A percentile compares a stretch with the other conserved stretches of the same genome.
These are phyloP conservation scores for Gomphus bonarii DNA, from an alignment of 1,284 basidiomycete species.

Conservation along the genomic window DNA sequence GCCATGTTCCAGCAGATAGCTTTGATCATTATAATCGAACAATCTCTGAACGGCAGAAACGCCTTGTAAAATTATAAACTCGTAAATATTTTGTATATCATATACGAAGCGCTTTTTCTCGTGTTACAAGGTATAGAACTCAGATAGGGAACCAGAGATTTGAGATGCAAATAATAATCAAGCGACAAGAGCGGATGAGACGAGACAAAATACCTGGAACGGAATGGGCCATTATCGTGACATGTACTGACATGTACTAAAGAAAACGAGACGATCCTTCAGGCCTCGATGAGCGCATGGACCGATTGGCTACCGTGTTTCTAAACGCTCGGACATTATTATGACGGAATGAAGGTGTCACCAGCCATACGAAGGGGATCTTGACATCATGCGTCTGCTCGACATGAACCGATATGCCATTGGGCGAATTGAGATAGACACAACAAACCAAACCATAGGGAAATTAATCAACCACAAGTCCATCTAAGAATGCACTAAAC, in stretches of 20 bases:
- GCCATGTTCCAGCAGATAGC: no score
- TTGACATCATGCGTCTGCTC: conserved; percentile 4
- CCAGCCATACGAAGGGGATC: conserved; percentile 8
- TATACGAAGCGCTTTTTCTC: not conserved
- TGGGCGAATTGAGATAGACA: not conserved
- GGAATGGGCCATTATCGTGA: not conserved
- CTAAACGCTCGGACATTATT: not conserved
- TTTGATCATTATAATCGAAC: no score
- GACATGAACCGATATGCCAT: not conserved
- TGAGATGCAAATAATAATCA: not conserved
- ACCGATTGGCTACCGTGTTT: not conserved
- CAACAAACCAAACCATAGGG: not conserved
- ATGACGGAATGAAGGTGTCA: not conserved
- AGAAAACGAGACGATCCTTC: not conserved
- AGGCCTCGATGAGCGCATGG: not conserved
- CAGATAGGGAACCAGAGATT: not conserved
- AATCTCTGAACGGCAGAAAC: no score
- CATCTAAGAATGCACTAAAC: not conserved
- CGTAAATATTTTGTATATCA: not conserved
- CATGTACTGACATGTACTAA: no score
- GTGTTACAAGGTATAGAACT: not conserved
- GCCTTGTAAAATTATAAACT: no score
- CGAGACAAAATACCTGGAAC: not conserved
- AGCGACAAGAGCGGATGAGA: not conserved
- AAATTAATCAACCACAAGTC: conserved; percentile 2